Percentiles rank a stretch among this genome's conserved stretches.
phyloP scores from a whole-genome alignment of 1,284 basidiomycete genomes.

The Apiotrichum sp. region DNA sequence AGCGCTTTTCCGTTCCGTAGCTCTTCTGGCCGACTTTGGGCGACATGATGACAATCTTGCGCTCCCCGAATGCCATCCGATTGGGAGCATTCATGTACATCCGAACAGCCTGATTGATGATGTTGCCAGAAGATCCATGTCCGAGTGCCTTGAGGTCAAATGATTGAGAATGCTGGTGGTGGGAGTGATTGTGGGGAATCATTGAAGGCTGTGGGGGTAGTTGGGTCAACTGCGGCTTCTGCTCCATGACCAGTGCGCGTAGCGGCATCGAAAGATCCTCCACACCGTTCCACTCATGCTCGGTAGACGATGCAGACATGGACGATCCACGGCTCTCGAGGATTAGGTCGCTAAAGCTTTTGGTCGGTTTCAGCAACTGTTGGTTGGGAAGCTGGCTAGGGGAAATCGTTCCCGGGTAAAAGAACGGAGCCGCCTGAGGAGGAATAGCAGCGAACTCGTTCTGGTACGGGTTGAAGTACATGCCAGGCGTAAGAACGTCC shows the following conservation, averaged over 20 bases:
- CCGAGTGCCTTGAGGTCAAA: slow-evolving; percentile 1
- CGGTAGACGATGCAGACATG: slow-evolving; percentile 33
- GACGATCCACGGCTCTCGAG: slow-evolving; percentile 32
- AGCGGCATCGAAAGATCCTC: slow-evolving; percentile 27
- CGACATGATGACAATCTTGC: slow-evolving; percentile 91
- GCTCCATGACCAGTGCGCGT: slow-evolving; percentile 17
- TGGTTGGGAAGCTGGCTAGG: slow-evolving; percentile 30
- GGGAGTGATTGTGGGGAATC: background rate
- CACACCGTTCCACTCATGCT: slow-evolving; percentile 28
- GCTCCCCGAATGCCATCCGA: slow-evolving; percentile 82
- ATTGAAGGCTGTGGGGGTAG: background rate
- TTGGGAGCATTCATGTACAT: slow-evolving; percentile 73
- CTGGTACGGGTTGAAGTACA: slow-evolving; percentile 8
- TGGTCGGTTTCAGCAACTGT: slow-evolving; percentile 28
- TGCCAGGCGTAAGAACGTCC: slow-evolving; percentile 16
- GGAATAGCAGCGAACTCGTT: slow-evolving; percentile 3
- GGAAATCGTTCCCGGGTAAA: slow-evolving; percentile 31
- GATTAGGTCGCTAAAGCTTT: slow-evolving; percentile 34
- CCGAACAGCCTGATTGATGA: slow-evolving; percentile 20
- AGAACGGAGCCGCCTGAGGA: background rate
- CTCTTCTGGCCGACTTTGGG: slow-evolving; percentile 95
- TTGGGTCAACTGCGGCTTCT: background rate
- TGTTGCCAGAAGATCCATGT: background rate
- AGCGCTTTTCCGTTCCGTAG: slow-evolving; percentile 92
- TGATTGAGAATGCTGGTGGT: slow-evolving; percentile 4